phyloP scores from a whole-genome alignment of 441 rosid genomes.

The Corymbia calophylla region DNA sequence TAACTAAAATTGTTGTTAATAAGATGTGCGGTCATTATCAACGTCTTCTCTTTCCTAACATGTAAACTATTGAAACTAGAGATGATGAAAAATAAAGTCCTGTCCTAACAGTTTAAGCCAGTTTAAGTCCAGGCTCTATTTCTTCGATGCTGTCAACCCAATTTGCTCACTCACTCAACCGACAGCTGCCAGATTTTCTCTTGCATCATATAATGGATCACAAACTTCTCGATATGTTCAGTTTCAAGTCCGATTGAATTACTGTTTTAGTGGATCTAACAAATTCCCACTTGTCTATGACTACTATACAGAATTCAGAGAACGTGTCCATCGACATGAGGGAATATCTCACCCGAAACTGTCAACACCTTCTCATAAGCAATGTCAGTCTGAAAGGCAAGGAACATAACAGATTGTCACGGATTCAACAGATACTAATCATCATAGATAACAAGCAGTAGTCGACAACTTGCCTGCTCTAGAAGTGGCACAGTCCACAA shows the following conservation, averaged over 20 bases:
- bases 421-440: background rate
- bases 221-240: background rate
- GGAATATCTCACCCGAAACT: slow-evolving; percentile 4
- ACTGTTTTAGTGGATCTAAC: background rate
- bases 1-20: background rate
- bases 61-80: background rate
- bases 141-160: background rate
- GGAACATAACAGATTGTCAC: background rate
- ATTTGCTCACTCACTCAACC: background rate
- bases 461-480: slow-evolving; percentile 37
- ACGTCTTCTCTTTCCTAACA: background rate
- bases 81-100: background rate
- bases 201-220: background rate
- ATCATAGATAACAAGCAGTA: background rate
- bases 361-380: slow-evolving; percentile 69
- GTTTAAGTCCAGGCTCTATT: background rate
- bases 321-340: background rate
- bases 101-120: background rate
- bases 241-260: background rate
- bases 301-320: background rate
- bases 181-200: background rate
- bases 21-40: background rate
- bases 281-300: background rate
- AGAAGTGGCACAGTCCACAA: slow-evolving; percentile 70
- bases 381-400: slow-evolving; percentile 43